phyloP scores from a whole-genome alignment of 352 stramenopile genomes.

The Globisporangium polare region DNA sequence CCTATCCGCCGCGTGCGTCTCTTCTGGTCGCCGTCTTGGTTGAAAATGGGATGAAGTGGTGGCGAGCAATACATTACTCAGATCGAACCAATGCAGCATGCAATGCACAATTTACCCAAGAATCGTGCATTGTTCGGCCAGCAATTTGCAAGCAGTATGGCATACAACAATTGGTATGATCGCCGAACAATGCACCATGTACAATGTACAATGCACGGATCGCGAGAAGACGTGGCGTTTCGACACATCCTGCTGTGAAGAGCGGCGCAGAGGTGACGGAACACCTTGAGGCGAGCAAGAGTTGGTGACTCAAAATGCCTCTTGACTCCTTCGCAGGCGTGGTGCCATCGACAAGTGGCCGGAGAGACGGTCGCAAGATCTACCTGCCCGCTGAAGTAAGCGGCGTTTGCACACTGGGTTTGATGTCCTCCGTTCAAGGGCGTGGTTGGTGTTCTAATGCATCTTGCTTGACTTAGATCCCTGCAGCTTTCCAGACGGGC shows the following conservation, averaged over 20 bases:
- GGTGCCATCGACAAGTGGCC: background rate
- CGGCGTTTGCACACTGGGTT: background rate
- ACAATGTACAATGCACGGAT: background rate
- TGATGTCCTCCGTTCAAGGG: background rate
- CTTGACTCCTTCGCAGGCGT: constrained; percentile 9
- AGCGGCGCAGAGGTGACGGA: background rate
- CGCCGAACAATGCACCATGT: too few relatives aligned
- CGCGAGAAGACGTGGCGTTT: constrained; percentile 12
- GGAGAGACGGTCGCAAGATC: constrained; percentile 30
- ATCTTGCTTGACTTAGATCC: constrained; percentile 22
- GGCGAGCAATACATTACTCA: too few relatives aligned
- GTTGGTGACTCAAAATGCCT: background rate
- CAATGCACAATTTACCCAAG: too few relatives aligned
- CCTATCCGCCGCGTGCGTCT: background rate
- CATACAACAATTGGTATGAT: too few relatives aligned
- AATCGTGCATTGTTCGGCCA: too few relatives aligned
- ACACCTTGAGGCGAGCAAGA: background rate
- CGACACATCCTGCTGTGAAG: background rate
- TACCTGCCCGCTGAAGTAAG: constrained; percentile 32
- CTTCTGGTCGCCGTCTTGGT: background rate
- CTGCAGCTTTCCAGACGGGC: constrained; percentile 21
- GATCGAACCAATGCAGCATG: too few relatives aligned
- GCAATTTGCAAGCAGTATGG: too few relatives aligned
- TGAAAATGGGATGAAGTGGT: too few relatives aligned
- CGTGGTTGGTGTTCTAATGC: background rate